These are phyloP conservation scores for Eimeria tenella DNA, from an alignment of 169 alveolate species.

Conservation along the genomic window DNA sequence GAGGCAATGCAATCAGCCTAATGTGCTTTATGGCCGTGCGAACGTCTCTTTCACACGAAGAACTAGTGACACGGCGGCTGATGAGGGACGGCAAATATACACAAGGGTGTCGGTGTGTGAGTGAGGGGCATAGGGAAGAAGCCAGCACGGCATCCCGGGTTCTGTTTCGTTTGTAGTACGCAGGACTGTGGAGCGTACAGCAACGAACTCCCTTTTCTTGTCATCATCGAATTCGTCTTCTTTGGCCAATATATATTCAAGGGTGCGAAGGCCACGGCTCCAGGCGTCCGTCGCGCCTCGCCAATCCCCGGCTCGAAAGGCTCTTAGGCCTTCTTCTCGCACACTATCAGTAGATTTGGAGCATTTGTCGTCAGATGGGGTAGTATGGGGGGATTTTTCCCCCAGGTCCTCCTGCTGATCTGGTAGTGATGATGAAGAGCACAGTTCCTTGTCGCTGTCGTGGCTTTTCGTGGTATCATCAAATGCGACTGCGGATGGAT, in stretches of 20 bases:
- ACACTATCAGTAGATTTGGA: conserved; percentile 35
- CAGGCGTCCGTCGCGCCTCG: conserved; percentile 70
- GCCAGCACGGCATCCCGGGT: no score
- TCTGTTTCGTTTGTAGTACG: no score
- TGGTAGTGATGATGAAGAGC: conserved; percentile 25
- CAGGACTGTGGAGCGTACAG: neutral
- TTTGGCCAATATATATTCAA: conserved; percentile 50
- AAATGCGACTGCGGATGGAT: neutral
- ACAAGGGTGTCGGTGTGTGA: no score
- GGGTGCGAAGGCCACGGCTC: conserved; percentile 77
- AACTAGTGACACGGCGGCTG: no score
- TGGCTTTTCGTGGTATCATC: neutral
- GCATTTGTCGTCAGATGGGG: neutral
- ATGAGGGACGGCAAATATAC: no score
- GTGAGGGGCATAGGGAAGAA: no score
- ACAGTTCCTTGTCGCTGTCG: conserved; percentile 3
- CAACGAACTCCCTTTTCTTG: conserved; percentile 54
- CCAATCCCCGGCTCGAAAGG: conserved; percentile 64
- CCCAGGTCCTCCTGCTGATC: neutral
- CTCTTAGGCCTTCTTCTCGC: conserved; percentile 57
- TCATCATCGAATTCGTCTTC: conserved; percentile 60
- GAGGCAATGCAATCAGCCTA: neutral
- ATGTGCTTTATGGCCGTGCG: no score
- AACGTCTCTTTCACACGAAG: no score
- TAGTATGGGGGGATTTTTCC: neutral